Evolutionary conservation across 2,329 filamentous ascomycete genomes (phyloP), one percentile per base, ranked within the genome.

Genomic region (Alternaria burnsii): DNA sequence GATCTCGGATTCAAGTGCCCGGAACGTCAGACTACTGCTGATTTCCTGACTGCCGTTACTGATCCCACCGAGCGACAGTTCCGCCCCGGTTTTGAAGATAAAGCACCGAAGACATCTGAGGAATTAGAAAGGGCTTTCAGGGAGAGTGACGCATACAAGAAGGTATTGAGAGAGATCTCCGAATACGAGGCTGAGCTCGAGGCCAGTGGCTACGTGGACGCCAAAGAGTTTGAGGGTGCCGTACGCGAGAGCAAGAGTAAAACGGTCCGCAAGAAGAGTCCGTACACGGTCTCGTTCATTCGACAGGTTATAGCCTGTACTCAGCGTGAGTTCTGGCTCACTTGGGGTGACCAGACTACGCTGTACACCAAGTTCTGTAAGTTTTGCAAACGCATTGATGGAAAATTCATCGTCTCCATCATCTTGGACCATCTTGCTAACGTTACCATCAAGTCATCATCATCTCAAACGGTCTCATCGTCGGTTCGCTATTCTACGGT

Each of bases 401-500:
- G 32, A 38, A n/a, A 18, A 22, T 18, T 4, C 44, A 20, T 5
- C 32, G 14, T 14, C 11, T 14, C 14, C 12, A 34, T 16, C 28
- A 48, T 14, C 28, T 48, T 5, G 18, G 18, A 12, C 11, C 22
- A 50, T 36, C 14, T 14, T 38, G 30, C 50, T 52, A 52, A 41
- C 46, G 14, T 26, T 14, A n/a, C 22, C 8, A 36, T 50, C 46
- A 50, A 50, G 46, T 93, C 78, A 92, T 93, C 73, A 91, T 93
- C 69, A 79, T 94, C 58, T 85, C 89, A 58, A 91, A 92, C 74
- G 86, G 79, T 56, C 83, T 96, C 10, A 91, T 96, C 62, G 89
- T 94, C 55, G 90, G 91, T 2, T 92, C 89, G 2, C 82, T 95
- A 18, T 95, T 95, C 79, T 92, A 93, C 70, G 91, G 87, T 12